Conservation (phyloP, 305 asterid species). For the Striga hermonthica region DNA sequence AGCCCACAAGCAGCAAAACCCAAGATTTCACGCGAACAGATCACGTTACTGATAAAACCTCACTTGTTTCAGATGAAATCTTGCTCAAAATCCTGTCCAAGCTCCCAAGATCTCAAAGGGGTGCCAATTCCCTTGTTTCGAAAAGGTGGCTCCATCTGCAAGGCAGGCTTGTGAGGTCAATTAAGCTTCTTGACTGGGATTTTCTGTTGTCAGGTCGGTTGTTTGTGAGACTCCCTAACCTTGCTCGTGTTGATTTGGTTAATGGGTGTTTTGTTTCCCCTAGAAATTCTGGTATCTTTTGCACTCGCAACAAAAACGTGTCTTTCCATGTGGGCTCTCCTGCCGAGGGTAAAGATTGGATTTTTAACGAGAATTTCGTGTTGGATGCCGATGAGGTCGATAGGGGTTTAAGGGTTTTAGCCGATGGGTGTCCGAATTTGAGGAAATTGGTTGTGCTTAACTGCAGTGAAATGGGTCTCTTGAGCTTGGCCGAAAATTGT, state of each 20-base stretch:
- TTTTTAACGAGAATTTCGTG: slow-evolving; percentile 41
- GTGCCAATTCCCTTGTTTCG: slow-evolving; percentile 57
- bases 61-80: slow-evolving; percentile 62
- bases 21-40: slow-evolving; percentile 38
- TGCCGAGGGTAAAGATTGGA: slow-evolving; percentile 38
- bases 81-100: slow-evolving; percentile 55
- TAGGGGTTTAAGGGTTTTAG: slow-evolving; percentile 52
- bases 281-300: slow-evolving; percentile 45
- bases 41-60: slow-evolving; percentile 45
- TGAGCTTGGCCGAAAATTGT: slow-evolving; percentile 67
- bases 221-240: slow-evolving; percentile 66
- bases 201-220: slow-evolving; percentile 58
- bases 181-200: slow-evolving; percentile 69
- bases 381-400: slow-evolving; percentile 50
- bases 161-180: slow-evolving; percentile 65
- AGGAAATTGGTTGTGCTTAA: slow-evolving; percentile 51
- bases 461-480: slow-evolving; percentile 64
- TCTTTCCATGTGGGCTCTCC: slow-evolving; percentile 43
- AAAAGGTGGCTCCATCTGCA: slow-evolving; percentile 69
- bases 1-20: slow-evolving; percentile 32
- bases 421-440: slow-evolving; percentile 57
- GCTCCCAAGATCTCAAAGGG: slow-evolving; percentile 52
- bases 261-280: slow-evolving; percentile 49
- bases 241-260: slow-evolving; percentile 56
- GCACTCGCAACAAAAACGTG: slow-evolving; percentile 36